Evolutionary conservation across 2,329 filamentous ascomycete species (phyloP), one percentile per base, ranked within the genome.

Genomic region (Neurospora crassa): DNA sequence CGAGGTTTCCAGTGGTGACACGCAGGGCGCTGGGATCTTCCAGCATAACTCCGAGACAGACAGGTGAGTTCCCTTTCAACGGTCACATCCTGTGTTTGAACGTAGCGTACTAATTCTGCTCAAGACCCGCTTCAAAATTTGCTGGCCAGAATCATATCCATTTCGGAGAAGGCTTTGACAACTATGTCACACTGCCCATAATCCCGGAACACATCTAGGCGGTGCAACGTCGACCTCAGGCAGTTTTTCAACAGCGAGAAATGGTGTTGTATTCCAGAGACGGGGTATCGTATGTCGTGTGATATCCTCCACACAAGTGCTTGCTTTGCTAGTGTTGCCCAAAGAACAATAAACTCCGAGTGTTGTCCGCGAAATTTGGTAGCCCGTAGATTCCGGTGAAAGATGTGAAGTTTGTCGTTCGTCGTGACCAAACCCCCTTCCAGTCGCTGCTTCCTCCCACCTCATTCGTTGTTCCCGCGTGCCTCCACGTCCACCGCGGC

Each of bases 11-110:
- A 83, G 81, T 63, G 85, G 85, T 1, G 88, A 90, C 78, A 90
- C 88, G 0, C 87, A 89, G 73, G 88, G 88, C 0, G 83, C 82
- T 42, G 88, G 87, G 0, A 82, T 88, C 34, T 89, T 89, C 77
- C 78, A 80, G 73, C 88, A 90, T 75, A 81, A 83, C 34, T 82
- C 84, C 71, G 78, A 82, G 0, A 78, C 81, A 20, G 87, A 88
- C 74, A 78, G 76, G 74, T 75, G 45, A 70, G 73, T 73, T 59
- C 41, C 68, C 40, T 70, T 41, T 29, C 34, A 40, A 63, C 16
- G 12, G 24, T 63, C 12, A 29, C 6, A 14, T 42, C 68, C 40
- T 18, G 12, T 59, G 6, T 40, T 12, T 10, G 29, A 12, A 3
- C 67, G n/a, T 10, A 5, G 12, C 7, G 14, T 70, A 40, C 45